These are phyloP conservation scores for Austroboletus novae-zelandiae DNA, from an alignment of 1,284 basidiomycete species.

Conservation along the genomic window DNA sequence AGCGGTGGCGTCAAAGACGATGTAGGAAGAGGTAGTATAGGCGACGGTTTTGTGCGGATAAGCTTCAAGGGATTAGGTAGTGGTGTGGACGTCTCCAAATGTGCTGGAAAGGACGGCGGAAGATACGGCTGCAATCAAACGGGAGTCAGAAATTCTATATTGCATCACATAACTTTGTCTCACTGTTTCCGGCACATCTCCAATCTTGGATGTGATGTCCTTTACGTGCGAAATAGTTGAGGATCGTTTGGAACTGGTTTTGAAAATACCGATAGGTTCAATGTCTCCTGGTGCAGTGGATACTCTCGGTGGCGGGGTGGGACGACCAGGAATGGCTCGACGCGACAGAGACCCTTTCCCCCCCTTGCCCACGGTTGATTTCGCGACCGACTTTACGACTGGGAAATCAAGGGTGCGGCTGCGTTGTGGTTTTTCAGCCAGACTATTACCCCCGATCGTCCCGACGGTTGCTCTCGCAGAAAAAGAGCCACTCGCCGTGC, in stretches of 20 bases:
- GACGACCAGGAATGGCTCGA: constrained; percentile 1
- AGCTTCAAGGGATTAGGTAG: constrained; percentile 12
- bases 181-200: constrained; percentile 31
- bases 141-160: constrained; percentile 11
- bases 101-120: constrained; percentile 31
- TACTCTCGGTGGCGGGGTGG: constrained; percentile 3
- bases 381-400: constrained; percentile 29
- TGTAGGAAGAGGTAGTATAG: constrained; percentile 22
- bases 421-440: constrained; percentile 7
- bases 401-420: constrained; percentile 28
- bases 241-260: background rate
- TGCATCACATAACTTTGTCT: constrained; percentile 10
- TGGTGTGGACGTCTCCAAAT: constrained; percentile 31
- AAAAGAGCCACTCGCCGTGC: constrained; percentile 1
- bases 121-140: constrained; percentile 24
- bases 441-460: constrained; percentile 2
- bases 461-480: background rate
- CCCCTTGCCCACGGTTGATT: constrained; percentile 15
- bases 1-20: constrained; percentile 20
- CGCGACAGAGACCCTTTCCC: constrained; percentile 9
- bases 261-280: background rate
- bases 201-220: constrained; percentile 21
- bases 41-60: constrained; percentile 26
- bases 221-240: constrained; percentile 1
- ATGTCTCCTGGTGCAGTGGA: background rate